These are phyloP conservation scores for Trichomonas vaginalis DNA, from an alignment of 208 protist genomes.

Conservation along the genomic window DNA sequence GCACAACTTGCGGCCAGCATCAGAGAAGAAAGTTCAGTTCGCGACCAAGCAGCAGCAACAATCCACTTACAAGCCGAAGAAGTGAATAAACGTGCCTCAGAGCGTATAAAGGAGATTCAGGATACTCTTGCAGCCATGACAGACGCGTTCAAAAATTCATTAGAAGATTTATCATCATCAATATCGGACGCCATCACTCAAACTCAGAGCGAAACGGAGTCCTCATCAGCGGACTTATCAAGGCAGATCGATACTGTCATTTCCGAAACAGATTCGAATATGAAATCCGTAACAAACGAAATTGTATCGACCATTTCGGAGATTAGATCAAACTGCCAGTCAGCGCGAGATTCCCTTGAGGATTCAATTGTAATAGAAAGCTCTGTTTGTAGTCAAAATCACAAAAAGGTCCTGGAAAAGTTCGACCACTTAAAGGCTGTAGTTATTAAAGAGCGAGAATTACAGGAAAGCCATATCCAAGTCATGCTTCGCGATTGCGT, in stretches of 20 bases:
- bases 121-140: background rate
- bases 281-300: background rate
- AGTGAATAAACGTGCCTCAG: background rate
- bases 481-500: background rate
- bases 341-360: background rate
- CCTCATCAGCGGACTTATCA: background rate
- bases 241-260: background rate
- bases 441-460: background rate
- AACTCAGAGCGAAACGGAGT: background rate
- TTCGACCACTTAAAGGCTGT: background rate
- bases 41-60: background rate
- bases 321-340: background rate
- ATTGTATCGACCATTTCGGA: background rate
- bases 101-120: background rate
- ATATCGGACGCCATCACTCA: background rate
- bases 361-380: background rate
- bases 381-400: background rate
- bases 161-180: background rate
- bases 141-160: background rate
- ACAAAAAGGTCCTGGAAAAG: background rate
- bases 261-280: background rate
- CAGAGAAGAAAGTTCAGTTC: background rate
- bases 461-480: background rate
- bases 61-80: background rate
- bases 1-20: background rate